Evolutionary conservation across 805 yeast species (phyloP).

Genomic region (Cephaloascus fragrans): DNA sequence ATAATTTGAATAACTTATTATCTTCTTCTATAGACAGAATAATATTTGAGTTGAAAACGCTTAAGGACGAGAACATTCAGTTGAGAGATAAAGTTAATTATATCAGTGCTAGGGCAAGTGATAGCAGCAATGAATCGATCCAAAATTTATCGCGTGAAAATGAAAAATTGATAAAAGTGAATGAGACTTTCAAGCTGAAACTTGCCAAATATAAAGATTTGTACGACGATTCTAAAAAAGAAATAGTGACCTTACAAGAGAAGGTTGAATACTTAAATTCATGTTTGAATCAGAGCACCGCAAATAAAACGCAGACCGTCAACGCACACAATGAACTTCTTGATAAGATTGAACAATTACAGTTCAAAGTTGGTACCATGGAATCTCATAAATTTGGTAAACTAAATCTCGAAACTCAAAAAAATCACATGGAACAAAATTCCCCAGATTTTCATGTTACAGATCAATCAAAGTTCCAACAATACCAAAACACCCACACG

Average conservation of each 20-base stretch:
- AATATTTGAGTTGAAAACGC: constrained; percentile 7
- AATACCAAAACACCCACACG: not conserved
- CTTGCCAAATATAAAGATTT: not conserved
- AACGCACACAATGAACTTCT: not conserved
- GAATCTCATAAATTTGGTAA: not conserved
- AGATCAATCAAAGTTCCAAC: too few relatives aligned
- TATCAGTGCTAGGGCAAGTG: not conserved
- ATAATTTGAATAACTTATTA: constrained; percentile 16
- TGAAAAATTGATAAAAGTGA: not conserved
- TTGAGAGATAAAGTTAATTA: not conserved
- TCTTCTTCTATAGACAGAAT: constrained; percentile 18
- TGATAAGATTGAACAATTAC: not conserved
- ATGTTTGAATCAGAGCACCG: not conserved
- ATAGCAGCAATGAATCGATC: not conserved
- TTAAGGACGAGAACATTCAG: constrained; percentile 1
- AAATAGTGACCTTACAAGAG: not conserved
- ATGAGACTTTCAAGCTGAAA: not conserved
- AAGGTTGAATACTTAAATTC: not conserved
- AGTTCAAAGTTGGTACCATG: not conserved
- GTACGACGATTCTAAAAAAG: not conserved
- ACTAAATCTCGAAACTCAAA: not conserved
- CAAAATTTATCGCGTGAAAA: not conserved
- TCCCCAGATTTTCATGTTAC: too few relatives aligned
- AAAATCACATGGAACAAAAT: not conserved
- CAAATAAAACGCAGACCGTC: not conserved